A percentile compares a stretch with the other conserved stretches of the same genome.
Conservation (phyloP, 2,329 filamentous ascomycete species). For the Metarhizium guizhouense region DNA sequence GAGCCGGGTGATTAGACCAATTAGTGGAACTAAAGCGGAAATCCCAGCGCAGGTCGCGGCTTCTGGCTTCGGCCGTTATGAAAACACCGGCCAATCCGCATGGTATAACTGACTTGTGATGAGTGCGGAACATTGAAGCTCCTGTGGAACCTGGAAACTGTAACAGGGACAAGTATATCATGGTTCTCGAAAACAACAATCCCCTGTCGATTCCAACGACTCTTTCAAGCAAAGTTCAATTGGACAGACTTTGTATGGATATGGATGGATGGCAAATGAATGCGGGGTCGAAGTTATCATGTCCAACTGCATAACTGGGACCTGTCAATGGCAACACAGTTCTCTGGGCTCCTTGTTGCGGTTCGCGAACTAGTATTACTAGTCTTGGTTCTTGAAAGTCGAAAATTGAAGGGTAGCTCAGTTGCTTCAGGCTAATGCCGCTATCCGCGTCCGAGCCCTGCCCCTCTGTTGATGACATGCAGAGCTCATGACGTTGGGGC, state of each 20-base stretch:
- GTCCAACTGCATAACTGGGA: neutral
- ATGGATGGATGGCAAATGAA: neutral
- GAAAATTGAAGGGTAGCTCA: neutral
- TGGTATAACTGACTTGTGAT: too few species aligned
- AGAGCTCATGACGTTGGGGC: neutral
- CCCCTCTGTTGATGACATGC: constrained; percentile 7
- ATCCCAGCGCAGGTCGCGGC: neutral
- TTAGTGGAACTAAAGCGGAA: neutral
- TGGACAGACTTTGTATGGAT: neutral
- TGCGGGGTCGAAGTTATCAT: neutral
- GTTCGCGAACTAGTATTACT: neutral
- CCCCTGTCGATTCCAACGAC: too few species aligned
- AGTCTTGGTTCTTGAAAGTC: neutral
- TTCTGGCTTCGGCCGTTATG: constrained; percentile 1
- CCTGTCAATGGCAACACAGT: neutral
- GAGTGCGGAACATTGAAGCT: too few species aligned
- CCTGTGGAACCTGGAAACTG: too few species aligned
- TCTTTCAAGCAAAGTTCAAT: neutral
- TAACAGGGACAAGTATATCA: neutral
- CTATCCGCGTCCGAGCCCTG: constrained; percentile 9
- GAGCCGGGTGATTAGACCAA: neutral
- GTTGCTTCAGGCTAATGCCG: constrained; percentile 4
- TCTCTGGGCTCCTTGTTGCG: neutral
- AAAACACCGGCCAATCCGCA: neutral
- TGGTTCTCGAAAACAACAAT: neutral